A percentile compares a stretch with the other conserved stretches of the same genome.
These are phyloP conservation scores for Croton setiger DNA, from an alignment of 441 rosid genomes.

Conservation along the genomic window DNA sequence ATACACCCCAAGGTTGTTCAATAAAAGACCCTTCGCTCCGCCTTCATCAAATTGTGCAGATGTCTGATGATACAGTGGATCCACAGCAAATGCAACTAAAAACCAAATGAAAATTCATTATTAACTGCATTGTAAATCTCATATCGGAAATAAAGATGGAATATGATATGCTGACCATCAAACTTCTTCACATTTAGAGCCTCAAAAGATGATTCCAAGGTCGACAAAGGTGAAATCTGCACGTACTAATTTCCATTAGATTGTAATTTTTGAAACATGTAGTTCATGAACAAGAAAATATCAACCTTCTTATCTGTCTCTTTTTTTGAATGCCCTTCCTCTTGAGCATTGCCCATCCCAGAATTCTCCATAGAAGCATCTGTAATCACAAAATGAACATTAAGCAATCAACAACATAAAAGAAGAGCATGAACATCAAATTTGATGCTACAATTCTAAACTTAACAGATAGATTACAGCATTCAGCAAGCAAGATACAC, in stretches of 20 bases:
- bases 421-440: not conserved
- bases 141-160: constrained; percentile 13
- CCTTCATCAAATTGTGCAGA: constrained; percentile 99
- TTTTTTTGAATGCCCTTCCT: constrained; percentile 53
- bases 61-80: constrained; percentile 94
- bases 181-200: constrained; percentile 83
- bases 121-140: constrained; percentile 19
- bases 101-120: constrained; percentile 22
- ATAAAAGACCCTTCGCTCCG: constrained; percentile 85
- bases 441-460: constrained; percentile 5
- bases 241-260: constrained; percentile 28
- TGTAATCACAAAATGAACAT: constrained; percentile 28
- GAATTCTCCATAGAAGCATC: constrained; percentile 44
- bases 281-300: constrained; percentile 15
- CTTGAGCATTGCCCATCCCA: constrained; percentile 37
- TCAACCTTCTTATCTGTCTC: constrained; percentile 67
- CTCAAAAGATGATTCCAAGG: constrained; percentile 81
- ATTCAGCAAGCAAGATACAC: too few species aligned
- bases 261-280: constrained; percentile 12
- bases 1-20: constrained; percentile 89
- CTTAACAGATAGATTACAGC: constrained; percentile 4
- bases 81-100: constrained; percentile 90
- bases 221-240: constrained; percentile 82
- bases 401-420: constrained; percentile 13
- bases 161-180: constrained; percentile 52